A percentile compares a stretch with the other conserved stretches of the same genome.
Evolutionary conservation across 2,329 filamentous ascomycete genomes (phyloP).

Genomic region (Penicillium expansum): DNA sequence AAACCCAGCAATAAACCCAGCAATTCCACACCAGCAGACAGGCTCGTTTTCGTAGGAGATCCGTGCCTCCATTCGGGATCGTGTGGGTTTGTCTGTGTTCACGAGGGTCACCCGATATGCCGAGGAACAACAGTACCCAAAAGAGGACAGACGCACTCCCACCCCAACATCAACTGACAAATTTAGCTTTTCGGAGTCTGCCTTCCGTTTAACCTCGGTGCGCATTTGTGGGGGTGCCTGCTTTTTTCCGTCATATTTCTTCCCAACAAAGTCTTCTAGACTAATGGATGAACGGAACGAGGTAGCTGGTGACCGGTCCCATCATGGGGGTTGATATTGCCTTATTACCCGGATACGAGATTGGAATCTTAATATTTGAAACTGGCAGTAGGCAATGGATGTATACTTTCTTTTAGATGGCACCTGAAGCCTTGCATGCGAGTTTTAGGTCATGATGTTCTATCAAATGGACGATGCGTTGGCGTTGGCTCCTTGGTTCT

Average conservation of each 20-base stretch:
- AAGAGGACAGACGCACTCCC: neutral
- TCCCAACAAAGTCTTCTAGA: neutral
- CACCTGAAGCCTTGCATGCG: constrained; percentile 1
- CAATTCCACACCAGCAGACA: neutral
- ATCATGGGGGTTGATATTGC: neutral
- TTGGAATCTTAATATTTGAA: neutral
- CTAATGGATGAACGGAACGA: neutral
- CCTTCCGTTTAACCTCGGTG: neutral
- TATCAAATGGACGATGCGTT: constrained; percentile 7
- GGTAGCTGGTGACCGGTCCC: neutral
- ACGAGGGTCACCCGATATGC: constrained; percentile 17
- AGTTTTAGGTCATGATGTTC: neutral
- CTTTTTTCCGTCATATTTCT: neutral
- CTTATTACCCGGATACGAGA: constrained; percentile 12
- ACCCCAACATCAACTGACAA: neutral
- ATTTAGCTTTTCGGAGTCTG: neutral
- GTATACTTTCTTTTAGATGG: neutral
- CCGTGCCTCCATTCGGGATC: constrained; percentile 9
- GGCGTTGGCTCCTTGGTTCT: neutral
- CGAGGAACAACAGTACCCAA: constrained; percentile 12
- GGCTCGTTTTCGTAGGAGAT: neutral
- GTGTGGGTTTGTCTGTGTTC: constrained; percentile 12
- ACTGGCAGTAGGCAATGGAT: neutral
- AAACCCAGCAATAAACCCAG: too few species aligned
- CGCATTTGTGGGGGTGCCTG: neutral